Conservation (phyloP, 2,329 filamentous ascomycete genomes). For the Curvularia sp. region DNA sequence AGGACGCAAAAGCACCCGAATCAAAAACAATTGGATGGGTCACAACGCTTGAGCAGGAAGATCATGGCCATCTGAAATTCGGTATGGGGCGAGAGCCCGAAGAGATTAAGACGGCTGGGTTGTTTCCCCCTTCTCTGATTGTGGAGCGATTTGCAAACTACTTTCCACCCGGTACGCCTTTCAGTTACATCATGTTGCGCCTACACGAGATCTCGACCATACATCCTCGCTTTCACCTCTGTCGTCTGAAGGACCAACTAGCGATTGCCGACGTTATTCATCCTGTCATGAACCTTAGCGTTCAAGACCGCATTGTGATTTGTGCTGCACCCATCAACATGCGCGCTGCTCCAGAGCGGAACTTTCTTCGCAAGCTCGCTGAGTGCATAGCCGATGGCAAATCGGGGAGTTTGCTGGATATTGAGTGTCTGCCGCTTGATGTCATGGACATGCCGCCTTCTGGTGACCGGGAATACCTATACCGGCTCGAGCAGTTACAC, state of each 20-base stretch:
- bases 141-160: constrained; percentile 80
- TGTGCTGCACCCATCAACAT: constrained; percentile 72
- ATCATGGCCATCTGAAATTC: constrained; percentile 68
- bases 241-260: constrained; percentile 67
- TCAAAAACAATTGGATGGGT: constrained; percentile 69
- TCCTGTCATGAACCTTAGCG: constrained; percentile 68
- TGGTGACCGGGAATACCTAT: constrained; percentile 65
- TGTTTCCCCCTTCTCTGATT: constrained; percentile 74
- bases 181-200: constrained; percentile 81
- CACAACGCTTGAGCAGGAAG: constrained; percentile 75
- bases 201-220: constrained; percentile 73
- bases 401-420: constrained; percentile 73
- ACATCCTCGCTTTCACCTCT: constrained; percentile 74
- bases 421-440: constrained; percentile 74
- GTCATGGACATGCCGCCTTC: constrained; percentile 67
- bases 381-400: constrained; percentile 71
- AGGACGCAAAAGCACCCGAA: constrained; percentile 7
- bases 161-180: constrained; percentile 80
- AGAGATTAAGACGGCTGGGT: constrained; percentile 73
- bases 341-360: constrained; percentile 55
- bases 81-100: constrained; percentile 70
- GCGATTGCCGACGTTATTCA: constrained; percentile 78
- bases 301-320: constrained; percentile 78
- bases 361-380: constrained; percentile 70
- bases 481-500: constrained; percentile 77